Evolutionary conservation across 2,329 filamentous ascomycete species (phyloP).

Genomic region (Cladosporium oxysporum): DNA sequence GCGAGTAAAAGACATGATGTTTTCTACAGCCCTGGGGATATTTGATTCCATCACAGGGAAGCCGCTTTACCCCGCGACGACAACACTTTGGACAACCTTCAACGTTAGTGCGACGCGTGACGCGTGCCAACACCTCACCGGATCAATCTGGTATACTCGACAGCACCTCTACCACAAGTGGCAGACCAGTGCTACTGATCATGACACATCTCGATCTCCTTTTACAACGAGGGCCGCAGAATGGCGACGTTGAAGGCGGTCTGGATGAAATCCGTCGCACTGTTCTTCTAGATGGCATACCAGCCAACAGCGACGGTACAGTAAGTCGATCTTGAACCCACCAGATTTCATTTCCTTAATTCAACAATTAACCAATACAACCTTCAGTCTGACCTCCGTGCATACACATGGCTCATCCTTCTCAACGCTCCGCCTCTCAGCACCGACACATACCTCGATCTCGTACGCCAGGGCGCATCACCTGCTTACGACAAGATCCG

Average conservation of each 20-base stretch:
- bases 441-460: conserved; percentile 83
- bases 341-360: background rate
- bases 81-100: background rate
- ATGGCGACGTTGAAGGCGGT: conserved; percentile 66
- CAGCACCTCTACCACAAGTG: background rate
- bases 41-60: background rate
- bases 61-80: background rate
- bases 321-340: conserved; percentile 47
- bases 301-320: conserved; percentile 79
- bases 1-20: background rate
- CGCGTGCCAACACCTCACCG: background rate
- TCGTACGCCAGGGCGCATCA: conserved; percentile 90
- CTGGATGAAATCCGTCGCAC: conserved; percentile 72
- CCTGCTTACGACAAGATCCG: conserved; percentile 96
- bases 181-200: conserved; percentile 4
- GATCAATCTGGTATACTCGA: background rate
- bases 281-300: conserved; percentile 74
- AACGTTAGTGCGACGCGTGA: background rate
- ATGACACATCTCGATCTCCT: conserved; percentile 66
- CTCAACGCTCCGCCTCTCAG: conserved; percentile 82
- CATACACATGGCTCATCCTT: conserved; percentile 95
- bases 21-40: background rate
- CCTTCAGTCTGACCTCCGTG: conserved; percentile 78
- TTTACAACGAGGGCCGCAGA: conserved; percentile 75
- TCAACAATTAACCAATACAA: background rate